phyloP scores from a whole-genome alignment of 1,139 yeast species.

The Hyphopichia burtonii region DNA sequence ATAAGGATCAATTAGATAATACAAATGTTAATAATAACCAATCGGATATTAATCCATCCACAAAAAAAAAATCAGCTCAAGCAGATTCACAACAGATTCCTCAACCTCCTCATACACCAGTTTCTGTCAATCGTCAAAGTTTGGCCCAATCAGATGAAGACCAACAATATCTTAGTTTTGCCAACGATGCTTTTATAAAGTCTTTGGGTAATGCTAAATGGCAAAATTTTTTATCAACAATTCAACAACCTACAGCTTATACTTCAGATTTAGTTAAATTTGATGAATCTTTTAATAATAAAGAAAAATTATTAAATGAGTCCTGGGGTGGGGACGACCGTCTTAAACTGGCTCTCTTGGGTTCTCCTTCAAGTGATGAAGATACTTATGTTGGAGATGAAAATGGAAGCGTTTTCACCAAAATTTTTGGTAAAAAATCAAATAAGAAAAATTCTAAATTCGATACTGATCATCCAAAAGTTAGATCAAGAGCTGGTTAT shows the following conservation, averaged over 20 bases:
- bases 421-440: constrained; percentile 7
- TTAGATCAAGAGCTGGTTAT: constrained; percentile 59
- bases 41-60: constrained; percentile 8
- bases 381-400: constrained; percentile 22
- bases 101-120: neutral
- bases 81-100: neutral
- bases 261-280: constrained; percentile 25
- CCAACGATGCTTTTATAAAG: constrained; percentile 39
- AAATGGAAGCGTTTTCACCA: constrained; percentile 8
- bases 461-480: constrained; percentile 29
- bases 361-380: constrained; percentile 31
- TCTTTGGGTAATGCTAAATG: constrained; percentile 37
- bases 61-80: neutral
- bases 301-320: constrained; percentile 29
- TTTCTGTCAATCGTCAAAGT: constrained; percentile 1
- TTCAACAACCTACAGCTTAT: constrained; percentile 38
- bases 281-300: constrained; percentile 18
- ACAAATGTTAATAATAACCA: constrained; percentile 23
- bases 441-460: constrained; percentile 6
- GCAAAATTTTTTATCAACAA: constrained; percentile 36
- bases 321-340: constrained; percentile 74
- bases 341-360: constrained; percentile 53
- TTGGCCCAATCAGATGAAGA: constrained; percentile 18
- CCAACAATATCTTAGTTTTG: constrained; percentile 33
- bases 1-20: constrained; percentile 36